These are phyloP conservation scores for Pestalotiopsis sp. DNA, from an alignment of 2,329 filamentous ascomycete genomes.

Conservation along the genomic window DNA sequence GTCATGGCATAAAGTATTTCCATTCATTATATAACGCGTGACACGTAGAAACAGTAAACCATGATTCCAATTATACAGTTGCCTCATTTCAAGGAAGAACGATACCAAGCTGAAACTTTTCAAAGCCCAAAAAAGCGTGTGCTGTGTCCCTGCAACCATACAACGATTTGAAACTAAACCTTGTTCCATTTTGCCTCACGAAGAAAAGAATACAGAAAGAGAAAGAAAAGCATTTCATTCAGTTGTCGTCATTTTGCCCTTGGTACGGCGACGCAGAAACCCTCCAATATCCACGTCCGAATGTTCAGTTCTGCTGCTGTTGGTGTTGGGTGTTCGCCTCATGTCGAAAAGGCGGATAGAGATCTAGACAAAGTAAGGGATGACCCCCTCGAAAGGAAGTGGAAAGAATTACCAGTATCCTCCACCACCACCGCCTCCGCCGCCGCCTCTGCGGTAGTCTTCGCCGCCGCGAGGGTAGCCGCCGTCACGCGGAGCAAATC, in stretches of 20 bases:
- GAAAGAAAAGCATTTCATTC: background rate
- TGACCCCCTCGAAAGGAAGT: slow-evolving; percentile 25
- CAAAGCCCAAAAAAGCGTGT: slow-evolving; percentile 1
- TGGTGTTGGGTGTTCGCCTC: slow-evolving; percentile 15
- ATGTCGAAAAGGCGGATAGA: slow-evolving; percentile 15
- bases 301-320: background rate
- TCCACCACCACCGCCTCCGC: slow-evolving; percentile 24
- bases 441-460: slow-evolving; percentile 33
- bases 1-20: background rate
- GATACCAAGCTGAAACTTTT: slow-evolving; percentile 9
- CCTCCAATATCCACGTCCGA: background rate
- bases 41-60: background rate
- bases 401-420: slow-evolving; percentile 37
- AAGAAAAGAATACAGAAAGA: slow-evolving; percentile 1
- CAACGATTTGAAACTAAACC: background rate
- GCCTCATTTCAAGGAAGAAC: background rate
- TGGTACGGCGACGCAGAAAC: slow-evolving; percentile 2
- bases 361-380: slow-evolving; percentile 38
- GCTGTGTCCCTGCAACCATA: slow-evolving; percentile 10
- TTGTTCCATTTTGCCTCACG: slow-evolving; percentile 3
- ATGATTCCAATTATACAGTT: background rate
- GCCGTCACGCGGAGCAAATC: slow-evolving; percentile 33
- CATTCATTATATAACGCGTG: background rate
- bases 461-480: slow-evolving; percentile 31
- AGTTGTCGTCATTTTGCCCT: slow-evolving; percentile 10